Evolutionary conservation across 1,284 basidiomycete genomes (phyloP).

Genomic region (Gastroboletus turbinatus): DNA sequence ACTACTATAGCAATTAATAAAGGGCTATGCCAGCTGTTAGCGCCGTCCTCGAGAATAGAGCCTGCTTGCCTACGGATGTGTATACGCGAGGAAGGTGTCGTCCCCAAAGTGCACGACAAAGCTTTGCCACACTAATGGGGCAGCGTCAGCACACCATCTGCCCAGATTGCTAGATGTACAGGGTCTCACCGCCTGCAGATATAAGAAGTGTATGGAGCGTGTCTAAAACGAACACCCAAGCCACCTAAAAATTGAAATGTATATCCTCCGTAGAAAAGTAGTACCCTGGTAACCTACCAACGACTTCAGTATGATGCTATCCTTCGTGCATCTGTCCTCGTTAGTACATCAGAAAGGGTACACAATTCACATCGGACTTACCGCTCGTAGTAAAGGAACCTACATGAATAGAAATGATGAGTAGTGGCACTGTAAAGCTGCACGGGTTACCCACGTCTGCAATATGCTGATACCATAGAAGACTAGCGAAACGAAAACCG

Average conservation of each 20-base stretch:
- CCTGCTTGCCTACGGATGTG: constrained; percentile 22
- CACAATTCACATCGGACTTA: constrained; percentile 7
- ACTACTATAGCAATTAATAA: constrained; percentile 24
- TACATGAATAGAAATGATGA: not conserved
- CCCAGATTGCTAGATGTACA: not conserved
- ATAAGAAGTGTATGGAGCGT: constrained; percentile 22
- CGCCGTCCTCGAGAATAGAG: not conserved
- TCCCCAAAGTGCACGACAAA: constrained; percentile 27
- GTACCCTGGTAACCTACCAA: constrained; percentile 8
- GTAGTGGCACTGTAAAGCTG: not conserved
- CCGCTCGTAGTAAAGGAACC: constrained; percentile 29
- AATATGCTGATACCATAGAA: constrained; percentile 29
- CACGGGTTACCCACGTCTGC: constrained; percentile 23
- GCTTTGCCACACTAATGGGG: constrained; percentile 22
- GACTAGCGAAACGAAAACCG: constrained; percentile 21
- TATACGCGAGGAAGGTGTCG: constrained; percentile 8
- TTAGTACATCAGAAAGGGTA: not conserved
- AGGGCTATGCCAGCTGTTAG: constrained; percentile 20
- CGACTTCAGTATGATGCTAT: constrained; percentile 12
- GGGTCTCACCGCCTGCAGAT: constrained; percentile 18
- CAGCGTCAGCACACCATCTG: constrained; percentile 3
- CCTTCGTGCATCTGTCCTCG: constrained; percentile 15
- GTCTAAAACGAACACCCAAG: constrained; percentile 23
- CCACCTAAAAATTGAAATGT: constrained; percentile 16
- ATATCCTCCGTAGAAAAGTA: not conserved